Evolutionary conservation across 768 basidiomycete species (phyloP), one percentile per base, ranked within the genome.

Genomic region (Tephrocybe sp.): DNA sequence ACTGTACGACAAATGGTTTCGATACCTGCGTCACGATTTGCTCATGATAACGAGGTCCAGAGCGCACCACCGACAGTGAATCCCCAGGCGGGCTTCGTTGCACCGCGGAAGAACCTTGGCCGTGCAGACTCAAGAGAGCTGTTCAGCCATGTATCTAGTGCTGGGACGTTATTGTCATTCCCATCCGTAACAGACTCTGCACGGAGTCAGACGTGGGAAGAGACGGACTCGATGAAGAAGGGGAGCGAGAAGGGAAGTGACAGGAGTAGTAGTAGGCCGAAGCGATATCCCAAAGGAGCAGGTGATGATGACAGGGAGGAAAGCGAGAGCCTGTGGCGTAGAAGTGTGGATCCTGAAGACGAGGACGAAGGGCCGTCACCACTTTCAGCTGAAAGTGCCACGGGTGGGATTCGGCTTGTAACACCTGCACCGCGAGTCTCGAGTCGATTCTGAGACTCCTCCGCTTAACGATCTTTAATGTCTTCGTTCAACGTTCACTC

Each of bases 231-330:
- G n/a, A n/a, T n/a, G 57, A 53, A 61, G 33, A 61, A 56, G 40
- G 63, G 58, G 21, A 57, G 62, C 34, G 63, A 63, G 18, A 65
- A 70, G 22, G 64, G 69, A 23, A 65, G 73, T 52, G 66, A 70
- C 23, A 64, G 67, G n/a, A n/a, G n/a, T n/a, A n/a, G n/a, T n/a
- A n/a, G n/a, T n/a, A n/a, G n/a, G n/a, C n/a, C n/a, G 41, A 70
- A 73, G 61, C 69, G 67, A 36, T 81, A 83, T 50, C 77, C 78
- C 3, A 72, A 69, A 45, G 75, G 72, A n/a, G 64, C 58, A 21
- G 74, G 71, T 0, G 72, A 74, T 3, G 79, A 82, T 57, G 85
- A 87, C 45, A 61, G 63, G 42, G 85, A 86, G 48, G 85, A 87
- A 66, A 81, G 79, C 47, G 62, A 77, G 44, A 75, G 81, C 42